Percentiles rank a stretch among this genome's conserved stretches.
Conservation (phyloP, 352 stramenopile species). For the Globisporangium emineosum region DNA sequence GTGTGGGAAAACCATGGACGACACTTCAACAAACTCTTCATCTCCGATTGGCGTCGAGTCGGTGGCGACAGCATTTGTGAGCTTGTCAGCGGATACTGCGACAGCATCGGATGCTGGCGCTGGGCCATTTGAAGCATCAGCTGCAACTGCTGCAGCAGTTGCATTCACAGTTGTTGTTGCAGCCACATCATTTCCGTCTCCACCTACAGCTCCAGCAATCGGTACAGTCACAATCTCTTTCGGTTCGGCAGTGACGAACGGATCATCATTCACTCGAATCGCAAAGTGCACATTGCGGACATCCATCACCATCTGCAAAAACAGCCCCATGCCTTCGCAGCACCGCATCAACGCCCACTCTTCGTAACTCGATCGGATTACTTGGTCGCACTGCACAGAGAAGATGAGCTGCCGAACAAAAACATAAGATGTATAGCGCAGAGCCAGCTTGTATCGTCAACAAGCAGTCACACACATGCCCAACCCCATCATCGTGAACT, state of each 20-base stretch:
- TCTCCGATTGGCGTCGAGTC: slow-evolving; percentile 20
- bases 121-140: slow-evolving; percentile 21
- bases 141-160: slow-evolving; percentile 11
- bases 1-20: slow-evolving; percentile 58
- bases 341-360: slow-evolving; percentile 81
- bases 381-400: slow-evolving; percentile 65
- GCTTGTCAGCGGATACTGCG: neutral
- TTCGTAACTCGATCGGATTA: slow-evolving; percentile 75
- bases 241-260: slow-evolving; percentile 29
- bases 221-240: slow-evolving; percentile 15
- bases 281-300: slow-evolving; percentile 67
- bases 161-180: no score
- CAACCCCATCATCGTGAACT: slow-evolving; percentile 2
- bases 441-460: neutral
- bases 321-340: slow-evolving; percentile 62
- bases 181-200: neutral
- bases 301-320: slow-evolving; percentile 76
- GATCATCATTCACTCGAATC: slow-evolving; percentile 59
- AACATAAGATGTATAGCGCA: neutral
- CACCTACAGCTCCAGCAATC: neutral
- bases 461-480: neutral
- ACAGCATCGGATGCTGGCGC: slow-evolving; percentile 16
- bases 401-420: slow-evolving; percentile 61
- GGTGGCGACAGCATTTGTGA: neutral
- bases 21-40: slow-evolving; percentile 39